Base-by-base conservation (phyloP, 2,329 filamentous ascomycete genomes). In the Trichoderma sp. region DNA sequence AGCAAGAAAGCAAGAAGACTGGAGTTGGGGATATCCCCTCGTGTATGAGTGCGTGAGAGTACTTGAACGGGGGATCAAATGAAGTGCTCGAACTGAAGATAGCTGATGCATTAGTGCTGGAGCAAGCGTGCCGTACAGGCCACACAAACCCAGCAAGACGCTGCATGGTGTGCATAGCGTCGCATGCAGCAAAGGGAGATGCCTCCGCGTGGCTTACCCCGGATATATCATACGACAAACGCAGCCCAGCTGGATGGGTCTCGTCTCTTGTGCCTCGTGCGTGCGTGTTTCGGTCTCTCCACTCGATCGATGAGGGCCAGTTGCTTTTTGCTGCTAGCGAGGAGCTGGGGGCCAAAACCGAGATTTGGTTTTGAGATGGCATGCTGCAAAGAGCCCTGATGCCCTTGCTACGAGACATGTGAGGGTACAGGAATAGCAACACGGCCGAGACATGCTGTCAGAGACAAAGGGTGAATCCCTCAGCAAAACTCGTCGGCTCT, bases 191-290 rank as follows among this genome's bases (percentile, higher is more conserved):
- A 43, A 34, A 61, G 32, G 36, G 66, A 60, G 66, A 61, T 69
- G 66, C 34, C 66, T 69, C 66, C 66, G 66, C 66, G 66, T 69
- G 66, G 66, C 66, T 69, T 69, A 69, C 66, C 66, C 66, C 66
- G 66, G 66, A 69, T 69, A 69, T 30, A 69, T 69, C 66, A 69
- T 69, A 69, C 66, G 66, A 69, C 66, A 60, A 58, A 7, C 11
- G 24, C 56, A 39, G 66, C 30, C 36, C 66, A 61, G 56, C 66
- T 60, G 36, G 34, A 47, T 60, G 56, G 66, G 26, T 61, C 56
- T 34, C 34, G 34, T 61, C 66, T 69, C 63, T 34, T 36, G 47
- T 66, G 30, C 47, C 43, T 51, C 43, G 43, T 51, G 43, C 43
- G 43, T 51, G 43, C 43, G 43, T 51, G 43, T 51, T 51, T 51